Percentiles rank a stretch among this genome's conserved stretches.
Conservation (phyloP, 192 early-diverging fungal genomes). For the Coemansia sp. region DNA sequence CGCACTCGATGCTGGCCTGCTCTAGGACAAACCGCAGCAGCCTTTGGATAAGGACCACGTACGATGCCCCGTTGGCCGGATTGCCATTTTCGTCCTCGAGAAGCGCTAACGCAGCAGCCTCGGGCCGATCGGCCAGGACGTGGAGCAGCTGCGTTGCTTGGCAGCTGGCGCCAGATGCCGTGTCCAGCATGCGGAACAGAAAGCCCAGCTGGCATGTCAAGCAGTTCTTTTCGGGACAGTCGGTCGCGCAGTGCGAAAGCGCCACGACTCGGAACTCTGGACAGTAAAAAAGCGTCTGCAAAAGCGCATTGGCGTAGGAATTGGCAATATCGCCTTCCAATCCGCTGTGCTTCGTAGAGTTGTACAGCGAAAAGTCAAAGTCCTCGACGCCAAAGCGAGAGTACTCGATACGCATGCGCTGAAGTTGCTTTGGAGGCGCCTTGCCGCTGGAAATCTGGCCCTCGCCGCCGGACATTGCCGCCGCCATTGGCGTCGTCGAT, state of each 20-base stretch:
- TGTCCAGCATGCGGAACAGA: constrained; percentile 87
- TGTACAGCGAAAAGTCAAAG: constrained; percentile 99
- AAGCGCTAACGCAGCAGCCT: constrained; percentile 80
- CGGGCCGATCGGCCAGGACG: constrained; percentile 76
- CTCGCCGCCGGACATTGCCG: neutral
- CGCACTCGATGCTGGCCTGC: constrained; percentile 76
- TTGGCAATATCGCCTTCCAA: constrained; percentile 90
- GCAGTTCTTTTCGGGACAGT: constrained; percentile 74
- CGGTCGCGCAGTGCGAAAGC: constrained; percentile 67
- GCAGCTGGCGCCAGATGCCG: constrained; percentile 88
- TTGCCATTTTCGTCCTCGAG: constrained; percentile 75
- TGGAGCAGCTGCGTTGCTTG: constrained; percentile 90
- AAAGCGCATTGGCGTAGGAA: constrained; percentile 83
- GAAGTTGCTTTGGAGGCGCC: constrained; percentile 39
- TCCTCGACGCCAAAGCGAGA: constrained; percentile 96
- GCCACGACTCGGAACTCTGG: constrained; percentile 61
- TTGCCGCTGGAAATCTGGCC: constrained; percentile 10
- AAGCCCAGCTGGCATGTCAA: constrained; percentile 91
- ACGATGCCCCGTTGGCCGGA: constrained; percentile 57
- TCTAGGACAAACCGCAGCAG: constrained; percentile 90
- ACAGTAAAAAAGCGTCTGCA: constrained; percentile 82
- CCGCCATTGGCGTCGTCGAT: neutral
- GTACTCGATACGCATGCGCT: constrained; percentile 47
- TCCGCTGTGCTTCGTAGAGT: constrained; percentile 80
- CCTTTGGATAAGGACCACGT: constrained; percentile 77